Evolutionary conservation across 306 rosid genomes (phyloP), one percentile per base, ranked within the genome.

Genomic region (Cicer judaicum): DNA sequence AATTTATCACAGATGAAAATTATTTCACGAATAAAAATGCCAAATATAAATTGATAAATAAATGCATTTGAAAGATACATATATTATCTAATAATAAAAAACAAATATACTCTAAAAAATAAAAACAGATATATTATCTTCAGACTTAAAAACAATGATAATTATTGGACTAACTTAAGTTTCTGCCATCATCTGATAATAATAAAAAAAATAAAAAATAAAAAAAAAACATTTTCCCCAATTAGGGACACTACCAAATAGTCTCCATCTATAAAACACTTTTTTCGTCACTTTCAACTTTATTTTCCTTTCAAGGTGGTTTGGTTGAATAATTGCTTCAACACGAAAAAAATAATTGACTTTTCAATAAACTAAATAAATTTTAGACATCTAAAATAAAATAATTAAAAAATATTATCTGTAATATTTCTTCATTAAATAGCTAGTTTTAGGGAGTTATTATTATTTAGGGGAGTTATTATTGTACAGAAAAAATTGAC

Each of bases 111-210:
- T 29, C 5, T 29, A 29, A 29, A 4, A 29, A 29, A 29, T 29
- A 29, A 29, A 29, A 29, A 3, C 36, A 29, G 0, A 29, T 4
- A 29, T 56, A 19, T 56, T 54, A 54, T 42, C 53, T 44, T 18
- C 5, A 57, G 52, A 68, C 11, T 59, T 8, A 5, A 0, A 42
- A 43, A 46, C 61, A 57, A 68, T 72, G 38, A 71, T 65, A 13
- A 61, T 11, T 19, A 11, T 0, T 54, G 39, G 64, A 67, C 47
- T 54, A 77, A 54, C 81, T 69, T 73, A 34, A 52, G 41, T 73
- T 70, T 56, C 10, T 61, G 72, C 40, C 77, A 61, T 78, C 41
- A 62, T 75, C 42, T 10, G 78, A 75, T 66, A 59, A 70, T 76
- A 29, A 29, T 29, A 29, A 29, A 29, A 1, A 19, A 19, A 19